Evolutionary conservation across 2,329 filamentous ascomycete genomes (phyloP), one percentile per base, ranked within the genome.

Genomic region (Colletotrichum sp.): DNA sequence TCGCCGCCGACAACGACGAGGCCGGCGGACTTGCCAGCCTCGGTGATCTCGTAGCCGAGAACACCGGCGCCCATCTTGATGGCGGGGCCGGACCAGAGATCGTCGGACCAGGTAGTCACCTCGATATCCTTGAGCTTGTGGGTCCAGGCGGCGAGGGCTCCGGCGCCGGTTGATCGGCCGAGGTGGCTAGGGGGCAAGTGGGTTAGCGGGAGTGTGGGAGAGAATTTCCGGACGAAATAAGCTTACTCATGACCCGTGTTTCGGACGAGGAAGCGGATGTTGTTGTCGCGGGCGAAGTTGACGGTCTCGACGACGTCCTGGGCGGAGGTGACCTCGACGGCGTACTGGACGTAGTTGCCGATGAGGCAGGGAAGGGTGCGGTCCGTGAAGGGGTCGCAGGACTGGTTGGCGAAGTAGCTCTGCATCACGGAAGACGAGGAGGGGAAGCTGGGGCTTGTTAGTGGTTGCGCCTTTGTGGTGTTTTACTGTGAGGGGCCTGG

Each of bases 1-100:
- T 88, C 86, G 2, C 89, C 90, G 12, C 84, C 86, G 4, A 91
- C 85, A 8, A 89, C 84, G 15, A 85, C 80, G 3, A 77, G 75
- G 26, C 71, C 71, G 15, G 66, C 21, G 12, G 60, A 52, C 49
- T 77, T 75, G 62, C 60, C 32, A 39, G 66, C 75, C 66, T 77
- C 75, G 57, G 71, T 77, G 30, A 85, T 85, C 52, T 92, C 89
- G 28, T 81, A 84, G 0, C 85, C 89, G 57, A 87, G 84, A 1
- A 92, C 86, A 60, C 91, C 91, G 10, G 90, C 88, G 4, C 88
- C 90, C 39, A 92, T 79, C 34, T 86, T 90, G 15, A 91, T 82
- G 0, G 90, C 90, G 28, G 84, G 84, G 16, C 91, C 90, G 2
- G 75, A 81, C 80, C 92, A 93, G 55, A 83, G 75, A 6, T 79